phyloP scores from a whole-genome alignment of 768 basidiomycete species.

The Lentinula aciculospora region DNA sequence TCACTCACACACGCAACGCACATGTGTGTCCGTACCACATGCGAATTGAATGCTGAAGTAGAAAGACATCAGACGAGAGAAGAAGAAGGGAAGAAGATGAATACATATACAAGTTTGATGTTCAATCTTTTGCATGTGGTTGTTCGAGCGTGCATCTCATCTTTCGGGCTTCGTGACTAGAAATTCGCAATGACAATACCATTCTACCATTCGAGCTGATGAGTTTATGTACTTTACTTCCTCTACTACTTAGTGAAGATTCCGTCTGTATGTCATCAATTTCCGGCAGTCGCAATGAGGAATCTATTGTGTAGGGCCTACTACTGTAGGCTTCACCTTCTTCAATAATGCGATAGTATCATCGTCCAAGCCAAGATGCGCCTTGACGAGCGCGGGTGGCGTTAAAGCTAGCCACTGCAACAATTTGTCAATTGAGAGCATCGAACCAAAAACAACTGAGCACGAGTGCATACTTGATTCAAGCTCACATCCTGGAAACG shows the following conservation, averaged over 20 bases:
- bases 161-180: too few species aligned
- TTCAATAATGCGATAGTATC: slow-evolving; percentile 14
- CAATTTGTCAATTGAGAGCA: background rate
- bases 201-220: too few species aligned
- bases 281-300: too few species aligned
- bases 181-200: too few species aligned
- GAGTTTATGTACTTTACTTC: too few species aligned
- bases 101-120: background rate
- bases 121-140: too few species aligned
- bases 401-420: slow-evolving; percentile 38
- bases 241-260: too few species aligned
- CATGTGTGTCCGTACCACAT: background rate
- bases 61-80: background rate
- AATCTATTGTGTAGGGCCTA: too few species aligned
- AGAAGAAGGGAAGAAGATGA: background rate
- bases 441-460: background rate
- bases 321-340: slow-evolving; percentile 4
- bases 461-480: slow-evolving; percentile 29
- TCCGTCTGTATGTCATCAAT: background rate
- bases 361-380: slow-evolving; percentile 34
- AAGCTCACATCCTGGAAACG: slow-evolving; percentile 31
- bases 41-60: background rate
- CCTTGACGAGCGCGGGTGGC: slow-evolving; percentile 40
- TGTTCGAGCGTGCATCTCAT: too few species aligned
- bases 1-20: background rate